phyloP scores from a whole-genome alignment of 257 asterid genomes.

The Solanum pimpinellifolium region DNA sequence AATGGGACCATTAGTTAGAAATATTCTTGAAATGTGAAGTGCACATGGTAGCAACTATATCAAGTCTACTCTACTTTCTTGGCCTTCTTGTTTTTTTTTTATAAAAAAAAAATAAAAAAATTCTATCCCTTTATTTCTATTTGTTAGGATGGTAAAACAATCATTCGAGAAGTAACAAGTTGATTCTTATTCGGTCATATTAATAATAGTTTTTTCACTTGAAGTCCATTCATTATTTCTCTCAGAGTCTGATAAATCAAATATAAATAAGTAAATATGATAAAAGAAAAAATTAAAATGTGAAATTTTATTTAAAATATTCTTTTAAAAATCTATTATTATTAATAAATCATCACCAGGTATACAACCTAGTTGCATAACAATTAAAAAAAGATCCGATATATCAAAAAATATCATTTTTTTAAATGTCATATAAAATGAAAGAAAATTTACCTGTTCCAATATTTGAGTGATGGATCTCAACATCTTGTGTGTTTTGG shows the following conservation, averaged over 20 bases:
- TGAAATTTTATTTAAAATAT: neutral
- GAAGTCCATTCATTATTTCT: neutral
- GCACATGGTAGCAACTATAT: conserved; percentile 1
- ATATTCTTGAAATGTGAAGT: neutral
- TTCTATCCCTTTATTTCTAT: neutral
- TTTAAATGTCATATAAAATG: neutral
- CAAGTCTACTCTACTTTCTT: neutral
- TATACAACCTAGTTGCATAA: neutral
- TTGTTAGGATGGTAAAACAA: neutral
- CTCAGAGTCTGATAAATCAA: neutral
- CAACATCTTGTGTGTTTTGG: conserved; percentile 69
- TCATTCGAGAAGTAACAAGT: neutral
- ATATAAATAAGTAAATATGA: neutral
- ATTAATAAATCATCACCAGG: neutral
- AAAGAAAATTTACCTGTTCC: conserved; percentile 33
- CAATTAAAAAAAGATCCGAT: neutral
- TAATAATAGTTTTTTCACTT: neutral
- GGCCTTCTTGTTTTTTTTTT: neutral
- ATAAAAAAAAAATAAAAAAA: no score
- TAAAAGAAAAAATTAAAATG: neutral
- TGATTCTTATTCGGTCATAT: neutral
- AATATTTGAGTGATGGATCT: conserved; percentile 52
- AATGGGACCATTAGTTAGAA: neutral
- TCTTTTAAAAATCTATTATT: neutral
- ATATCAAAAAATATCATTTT: neutral